phyloP scores from a whole-genome alignment of 257 asterid genomes.

The Solanum dulcamara region DNA sequence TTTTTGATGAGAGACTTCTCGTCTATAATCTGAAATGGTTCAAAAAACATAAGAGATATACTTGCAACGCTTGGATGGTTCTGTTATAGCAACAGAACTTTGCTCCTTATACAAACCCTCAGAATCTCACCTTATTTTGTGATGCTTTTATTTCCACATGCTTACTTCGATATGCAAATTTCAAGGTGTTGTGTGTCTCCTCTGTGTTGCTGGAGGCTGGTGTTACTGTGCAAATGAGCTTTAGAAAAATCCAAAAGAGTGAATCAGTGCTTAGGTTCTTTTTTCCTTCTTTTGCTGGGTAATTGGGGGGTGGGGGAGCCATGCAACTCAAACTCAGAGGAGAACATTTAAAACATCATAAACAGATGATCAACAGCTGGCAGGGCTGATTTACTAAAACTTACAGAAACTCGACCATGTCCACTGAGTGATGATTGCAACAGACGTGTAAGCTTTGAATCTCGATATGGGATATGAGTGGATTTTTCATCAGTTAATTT shows the following conservation, averaged over 20 bases:
- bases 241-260: slow-evolving; percentile 18
- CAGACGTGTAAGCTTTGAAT: slow-evolving; percentile 76
- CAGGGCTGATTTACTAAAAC: slow-evolving; percentile 14
- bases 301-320: background rate
- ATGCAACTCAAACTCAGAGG: background rate
- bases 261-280: slow-evolving; percentile 5
- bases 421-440: slow-evolving; percentile 86
- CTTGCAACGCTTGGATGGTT: background rate
- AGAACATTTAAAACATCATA: background rate
- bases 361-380: background rate
- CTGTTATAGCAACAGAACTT: background rate
- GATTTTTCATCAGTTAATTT: slow-evolving; percentile 76
- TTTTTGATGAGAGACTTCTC: slow-evolving; percentile 85
- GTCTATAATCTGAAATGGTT: slow-evolving; percentile 49
- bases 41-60: background rate
- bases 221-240: slow-evolving; percentile 82
- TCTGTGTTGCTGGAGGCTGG: slow-evolving; percentile 76
- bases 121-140: slow-evolving; percentile 46
- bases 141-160: slow-evolving; percentile 61
- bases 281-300: background rate
- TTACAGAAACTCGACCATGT: slow-evolving; percentile 71
- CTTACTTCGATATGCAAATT: slow-evolving; percentile 75
- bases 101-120: background rate
- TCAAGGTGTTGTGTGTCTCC: slow-evolving; percentile 78
- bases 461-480: slow-evolving; percentile 76